Conservation (phyloP, 2,329 filamentous ascomycete species). For the Neonectria ditissima region DNA sequence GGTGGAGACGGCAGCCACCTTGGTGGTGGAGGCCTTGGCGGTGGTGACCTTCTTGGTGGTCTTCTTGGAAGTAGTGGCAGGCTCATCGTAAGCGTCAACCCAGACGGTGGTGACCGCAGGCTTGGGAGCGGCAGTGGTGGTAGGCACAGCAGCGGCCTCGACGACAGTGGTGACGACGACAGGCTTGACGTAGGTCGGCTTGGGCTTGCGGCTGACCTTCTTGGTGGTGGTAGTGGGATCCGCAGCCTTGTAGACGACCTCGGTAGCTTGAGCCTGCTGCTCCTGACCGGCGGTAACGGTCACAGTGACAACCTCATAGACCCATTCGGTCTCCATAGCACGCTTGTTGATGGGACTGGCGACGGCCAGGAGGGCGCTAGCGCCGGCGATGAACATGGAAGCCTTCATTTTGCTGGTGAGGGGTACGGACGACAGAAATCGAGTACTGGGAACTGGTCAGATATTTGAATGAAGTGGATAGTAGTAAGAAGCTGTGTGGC, state of each 20-base stretch:
- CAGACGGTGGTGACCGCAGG: slow-evolving; percentile 16
- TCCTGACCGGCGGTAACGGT: slow-evolving; percentile 56
- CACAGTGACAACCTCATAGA: slow-evolving; percentile 57
- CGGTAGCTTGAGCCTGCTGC: slow-evolving; percentile 32
- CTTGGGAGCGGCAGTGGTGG: slow-evolving; percentile 23
- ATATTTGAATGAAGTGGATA: slow-evolving; percentile 31
- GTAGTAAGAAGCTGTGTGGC: slow-evolving; percentile 31
- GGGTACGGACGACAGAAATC: slow-evolving; percentile 27
- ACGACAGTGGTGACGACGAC: slow-evolving; percentile 9
- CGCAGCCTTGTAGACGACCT: slow-evolving; percentile 42
- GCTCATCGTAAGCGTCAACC: slow-evolving; percentile 18
- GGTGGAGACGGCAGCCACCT: not conserved
- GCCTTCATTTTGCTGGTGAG: slow-evolving; percentile 61
- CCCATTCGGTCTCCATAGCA: slow-evolving; percentile 54
- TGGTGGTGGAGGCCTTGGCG: not conserved
- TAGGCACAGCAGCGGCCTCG: not conserved
- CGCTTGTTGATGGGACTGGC: slow-evolving; percentile 58
- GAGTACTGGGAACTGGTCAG: slow-evolving; percentile 39
- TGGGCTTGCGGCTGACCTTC: slow-evolving; percentile 22
- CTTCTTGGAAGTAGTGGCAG: slow-evolving; percentile 4
- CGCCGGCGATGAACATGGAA: slow-evolving; percentile 58
- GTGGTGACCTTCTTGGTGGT: slow-evolving; percentile 4
- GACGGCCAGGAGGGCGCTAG: slow-evolving; percentile 59
- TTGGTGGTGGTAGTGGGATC: slow-evolving; percentile 26
- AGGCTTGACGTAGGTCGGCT: slow-evolving; percentile 11